A percentile compares a stretch with the other conserved stretches of the same genome.
Evolutionary conservation across 148 eudicot species (phyloP).

Genomic region (Vaccinium macrocarpon): DNA sequence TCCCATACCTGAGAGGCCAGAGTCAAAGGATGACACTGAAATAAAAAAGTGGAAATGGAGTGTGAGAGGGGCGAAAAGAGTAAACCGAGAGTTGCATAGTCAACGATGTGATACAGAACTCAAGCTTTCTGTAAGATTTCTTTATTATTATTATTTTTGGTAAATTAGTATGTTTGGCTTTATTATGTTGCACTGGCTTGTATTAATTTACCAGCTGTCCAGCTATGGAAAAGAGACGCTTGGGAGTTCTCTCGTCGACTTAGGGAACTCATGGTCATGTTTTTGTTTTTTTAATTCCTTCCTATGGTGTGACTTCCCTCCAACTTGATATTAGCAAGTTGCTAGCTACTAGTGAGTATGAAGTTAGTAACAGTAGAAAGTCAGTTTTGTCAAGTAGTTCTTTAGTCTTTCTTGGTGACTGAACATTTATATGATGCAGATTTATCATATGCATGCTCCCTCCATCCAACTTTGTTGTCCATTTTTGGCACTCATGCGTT

Average conservation of each 20-base stretch:
- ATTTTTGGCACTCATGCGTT: background rate
- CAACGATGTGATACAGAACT: constrained; percentile 84
- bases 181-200: background rate
- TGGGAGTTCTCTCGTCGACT: background rate
- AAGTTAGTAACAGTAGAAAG: background rate
- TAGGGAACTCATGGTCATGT: background rate
- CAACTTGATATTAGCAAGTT: background rate
- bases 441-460: constrained; percentile 3
- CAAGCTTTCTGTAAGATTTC: constrained; percentile 65
- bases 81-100: constrained; percentile 77
- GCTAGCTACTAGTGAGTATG: background rate
- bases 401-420: constrained; percentile 1
- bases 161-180: background rate
- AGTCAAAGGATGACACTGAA: constrained; percentile 52
- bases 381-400: background rate
- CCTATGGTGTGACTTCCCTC: background rate
- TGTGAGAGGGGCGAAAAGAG: constrained; percentile 64
- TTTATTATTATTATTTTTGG: constrained; percentile 14
- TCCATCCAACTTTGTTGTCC: background rate
- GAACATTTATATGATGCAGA: background rate
- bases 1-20: constrained; percentile 65
- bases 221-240: background rate
- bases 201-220: background rate
- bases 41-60: constrained; percentile 72
- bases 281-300: background rate